Conservation (phyloP, 1,284 basidiomycete genomes). For the Trichosporon coremiiforme region DNA sequence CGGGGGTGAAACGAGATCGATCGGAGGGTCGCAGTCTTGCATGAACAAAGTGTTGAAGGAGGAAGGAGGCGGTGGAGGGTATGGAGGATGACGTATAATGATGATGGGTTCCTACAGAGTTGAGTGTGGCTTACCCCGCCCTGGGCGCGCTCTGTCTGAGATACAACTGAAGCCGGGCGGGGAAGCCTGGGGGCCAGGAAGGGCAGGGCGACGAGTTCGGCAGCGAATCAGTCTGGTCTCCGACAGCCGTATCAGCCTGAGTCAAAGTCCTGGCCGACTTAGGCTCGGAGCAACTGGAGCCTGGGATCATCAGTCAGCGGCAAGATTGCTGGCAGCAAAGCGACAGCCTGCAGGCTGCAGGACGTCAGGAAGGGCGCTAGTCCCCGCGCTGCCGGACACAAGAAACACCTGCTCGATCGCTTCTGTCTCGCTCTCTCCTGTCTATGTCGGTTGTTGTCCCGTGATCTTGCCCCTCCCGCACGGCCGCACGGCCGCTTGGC, state of each 20-base stretch:
- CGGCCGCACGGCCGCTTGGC: not conserved
- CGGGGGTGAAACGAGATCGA: conserved; percentile 9
- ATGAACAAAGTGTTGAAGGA: not conserved
- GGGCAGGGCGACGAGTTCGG: not conserved
- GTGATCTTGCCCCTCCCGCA: not conserved
- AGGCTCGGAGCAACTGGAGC: not conserved
- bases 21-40: not conserved
- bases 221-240: not conserved
- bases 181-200: not conserved
- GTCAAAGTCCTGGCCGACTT: not conserved
- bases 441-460: not conserved
- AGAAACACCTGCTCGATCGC: not conserved
- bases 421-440: not conserved
- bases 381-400: not conserved
- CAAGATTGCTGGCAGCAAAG: not conserved
- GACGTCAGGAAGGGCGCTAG: not conserved
- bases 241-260: conserved; percentile 1
- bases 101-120: not conserved
- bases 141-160: not conserved
- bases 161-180: not conserved
- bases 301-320: not conserved
- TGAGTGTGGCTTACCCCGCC: not conserved
- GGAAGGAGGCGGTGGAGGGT: not conserved
- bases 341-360: not conserved
- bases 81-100: not conserved